These are phyloP conservation scores for Trichocladium uniseriatum DNA, from an alignment of 495 filamentous ascomycete species.

Conservation along the genomic window DNA sequence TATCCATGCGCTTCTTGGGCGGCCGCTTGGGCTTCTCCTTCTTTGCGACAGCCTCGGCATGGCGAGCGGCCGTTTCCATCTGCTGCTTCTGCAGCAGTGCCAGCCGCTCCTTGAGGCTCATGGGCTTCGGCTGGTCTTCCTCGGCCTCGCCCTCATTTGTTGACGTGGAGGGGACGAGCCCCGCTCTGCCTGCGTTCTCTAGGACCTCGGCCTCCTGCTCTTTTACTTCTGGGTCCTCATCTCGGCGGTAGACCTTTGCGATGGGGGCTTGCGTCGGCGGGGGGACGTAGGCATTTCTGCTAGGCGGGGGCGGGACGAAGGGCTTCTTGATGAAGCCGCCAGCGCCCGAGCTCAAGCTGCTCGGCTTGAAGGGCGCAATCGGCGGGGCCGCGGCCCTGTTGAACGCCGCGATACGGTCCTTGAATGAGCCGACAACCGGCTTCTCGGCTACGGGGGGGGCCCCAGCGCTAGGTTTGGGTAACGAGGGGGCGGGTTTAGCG, in stretches of 20 bases:
- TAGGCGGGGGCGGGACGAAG: slow-evolving; percentile 94
- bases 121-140: slow-evolving; percentile 78
- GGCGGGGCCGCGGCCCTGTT: slow-evolving; percentile 84
- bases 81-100: slow-evolving; percentile 91
- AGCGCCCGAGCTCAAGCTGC: slow-evolving; percentile 48
- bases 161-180: slow-evolving; percentile 39
- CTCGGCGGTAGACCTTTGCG: slow-evolving; percentile 71
- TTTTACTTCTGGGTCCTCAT: slow-evolving; percentile 78
- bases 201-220: slow-evolving; percentile 51
- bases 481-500: slow-evolving; percentile 41
- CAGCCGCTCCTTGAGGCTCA: slow-evolving; percentile 88
- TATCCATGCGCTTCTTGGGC: slow-evolving; percentile 68
- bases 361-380: slow-evolving; percentile 76
- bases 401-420: slow-evolving; percentile 92
- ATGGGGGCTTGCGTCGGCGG: slow-evolving; percentile 52
- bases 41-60: slow-evolving; percentile 68
- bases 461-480: slow-evolving; percentile 29
- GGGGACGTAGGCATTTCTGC: slow-evolving; percentile 83
- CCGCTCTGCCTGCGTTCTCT: slow-evolving; percentile 50
- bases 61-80: slow-evolving; percentile 70
- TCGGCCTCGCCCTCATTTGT: slow-evolving; percentile 35
- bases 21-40: slow-evolving; percentile 84
- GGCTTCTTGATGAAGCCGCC: slow-evolving; percentile 87
- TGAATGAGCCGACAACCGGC: slow-evolving; percentile 67
- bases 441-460: slow-evolving; percentile 71